Conservation (phyloP, 2,329 filamentous ascomycete species). For the Microdochium paspali region DNA sequence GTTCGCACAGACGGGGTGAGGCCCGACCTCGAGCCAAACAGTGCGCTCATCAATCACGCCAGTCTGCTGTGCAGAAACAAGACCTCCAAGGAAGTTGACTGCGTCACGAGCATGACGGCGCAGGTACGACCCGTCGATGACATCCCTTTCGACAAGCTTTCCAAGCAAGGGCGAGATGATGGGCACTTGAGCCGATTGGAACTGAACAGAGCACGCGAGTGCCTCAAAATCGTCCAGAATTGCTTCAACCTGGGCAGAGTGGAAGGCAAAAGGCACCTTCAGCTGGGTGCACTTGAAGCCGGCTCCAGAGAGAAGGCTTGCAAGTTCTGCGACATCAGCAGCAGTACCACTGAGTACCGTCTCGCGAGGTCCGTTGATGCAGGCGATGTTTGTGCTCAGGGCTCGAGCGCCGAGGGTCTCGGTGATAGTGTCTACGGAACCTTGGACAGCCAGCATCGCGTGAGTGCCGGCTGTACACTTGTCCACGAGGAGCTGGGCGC, state of each 20-base stretch:
- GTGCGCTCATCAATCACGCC: conserved; percentile 55
- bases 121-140: conserved; percentile 53
- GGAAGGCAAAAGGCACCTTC: conserved; percentile 59
- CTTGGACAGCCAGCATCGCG: conserved; percentile 42
- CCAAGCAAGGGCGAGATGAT: conserved; percentile 61
- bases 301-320: conserved; percentile 31
- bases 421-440: conserved; percentile 39
- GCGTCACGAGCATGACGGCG: conserved; percentile 56
- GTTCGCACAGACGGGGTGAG: conserved; percentile 58
- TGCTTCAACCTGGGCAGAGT: conserved; percentile 55
- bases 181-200: conserved; percentile 45
- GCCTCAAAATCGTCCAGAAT: conserved; percentile 51
- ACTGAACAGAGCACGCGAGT: conserved; percentile 40
- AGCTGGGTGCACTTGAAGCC: conserved; percentile 53
- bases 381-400: conserved; percentile 45
- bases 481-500: conserved; percentile 55
- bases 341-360: conserved; percentile 57
- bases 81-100: conserved; percentile 58
- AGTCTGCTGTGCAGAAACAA: conserved; percentile 48
- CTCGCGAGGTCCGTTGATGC: conserved; percentile 66
- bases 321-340: conserved; percentile 26
- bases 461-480: conserved; percentile 60
- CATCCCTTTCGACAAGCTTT: conserved; percentile 47
- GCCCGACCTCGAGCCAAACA: conserved; percentile 65
- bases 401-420: conserved; percentile 36